Percentiles rank a stretch among this genome's conserved stretches.
Evolutionary conservation across 306 rosid genomes (phyloP).

Genomic region (Bauhinia variegata): DNA sequence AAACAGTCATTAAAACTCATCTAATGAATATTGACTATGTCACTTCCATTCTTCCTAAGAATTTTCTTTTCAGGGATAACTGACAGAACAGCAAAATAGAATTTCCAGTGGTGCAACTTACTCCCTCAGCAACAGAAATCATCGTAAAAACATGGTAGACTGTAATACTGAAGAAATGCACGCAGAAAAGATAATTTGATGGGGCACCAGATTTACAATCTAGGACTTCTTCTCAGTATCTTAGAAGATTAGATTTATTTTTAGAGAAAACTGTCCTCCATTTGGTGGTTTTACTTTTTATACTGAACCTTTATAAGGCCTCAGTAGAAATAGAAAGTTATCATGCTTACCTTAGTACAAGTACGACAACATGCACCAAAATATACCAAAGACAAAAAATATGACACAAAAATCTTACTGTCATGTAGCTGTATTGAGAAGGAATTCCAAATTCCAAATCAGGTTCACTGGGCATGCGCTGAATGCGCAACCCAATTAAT

Average conservation of each 20-base stretch:
- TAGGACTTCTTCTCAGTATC: neutral
- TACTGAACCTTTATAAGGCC: conserved; percentile 8
- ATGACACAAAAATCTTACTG: conserved; percentile 53
- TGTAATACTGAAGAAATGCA: neutral
- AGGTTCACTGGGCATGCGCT: conserved; percentile 93
- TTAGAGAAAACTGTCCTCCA: conserved; percentile 8
- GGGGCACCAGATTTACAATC: neutral
- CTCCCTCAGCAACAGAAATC: neutral
- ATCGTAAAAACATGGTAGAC: neutral
- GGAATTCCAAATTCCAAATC: conserved; percentile 89
- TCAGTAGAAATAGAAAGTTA: neutral
- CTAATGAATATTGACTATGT: neutral
- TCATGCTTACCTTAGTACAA: conserved; percentile 10
- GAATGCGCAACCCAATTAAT: conserved; percentile 90
- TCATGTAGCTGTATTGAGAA: conserved; percentile 90
- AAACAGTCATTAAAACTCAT: no score
- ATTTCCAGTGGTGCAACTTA: neutral
- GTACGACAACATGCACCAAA: conserved; percentile 14
- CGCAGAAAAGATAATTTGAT: neutral
- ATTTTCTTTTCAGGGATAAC: neutral
- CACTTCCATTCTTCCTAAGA: neutral
- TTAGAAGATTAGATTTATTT: neutral
- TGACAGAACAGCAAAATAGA: neutral
- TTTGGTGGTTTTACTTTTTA: neutral
- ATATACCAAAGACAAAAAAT: conserved; percentile 24